Base-by-base conservation (phyloP, 768 basidiomycete genomes). In the Pholiota molesta region DNA sequence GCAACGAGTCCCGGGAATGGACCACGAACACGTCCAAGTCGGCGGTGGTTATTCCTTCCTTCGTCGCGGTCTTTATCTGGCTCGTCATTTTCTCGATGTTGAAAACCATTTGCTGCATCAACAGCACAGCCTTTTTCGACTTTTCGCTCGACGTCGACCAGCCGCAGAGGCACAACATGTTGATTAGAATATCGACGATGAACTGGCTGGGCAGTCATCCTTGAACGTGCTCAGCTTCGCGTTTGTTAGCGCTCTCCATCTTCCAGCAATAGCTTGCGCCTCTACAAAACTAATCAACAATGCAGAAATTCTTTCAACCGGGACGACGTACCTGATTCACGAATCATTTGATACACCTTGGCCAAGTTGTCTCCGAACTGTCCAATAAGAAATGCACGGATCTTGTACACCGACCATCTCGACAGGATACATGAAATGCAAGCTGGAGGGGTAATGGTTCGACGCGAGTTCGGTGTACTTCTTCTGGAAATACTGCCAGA, bases 201-300 rank as follows among this genome's bases (percentile, higher is more conserved):
- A 54, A 16, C 21, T 69, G 55, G 13, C 59, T 33, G 14, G 56
- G 47, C 29, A 60, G 16, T 58, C 49, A 39, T 60, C 61, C 35
- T 62, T 55, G 17, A 65, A 35, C 7, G 49, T 17, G 44, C 59
- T 62, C 26, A 63, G 40, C 21, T 67, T 59, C 5, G 53, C 28
- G 35, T 57, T 67, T 2, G 84, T 84, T 62, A 86, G 66, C 29
- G 83, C 79, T 59, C 83, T 78, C 84, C 84, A 86, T 39, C 80
- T 75, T 47, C 82, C 85, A 17, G 83, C 74, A 28, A 81, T 75
- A 0, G 78, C 74, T 64, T 82, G 82, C 5, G 72, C 68, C 64
- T 84, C 83, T 81, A 55, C n/a, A 19, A 13, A 7, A 49, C 13
- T 8, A 3, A 19, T 58, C 35, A 26, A 47, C 21, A 17, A 49